phyloP scores from a whole-genome alignment of 129 eudicot genomes.

The Flaveria sonorensis region DNA sequence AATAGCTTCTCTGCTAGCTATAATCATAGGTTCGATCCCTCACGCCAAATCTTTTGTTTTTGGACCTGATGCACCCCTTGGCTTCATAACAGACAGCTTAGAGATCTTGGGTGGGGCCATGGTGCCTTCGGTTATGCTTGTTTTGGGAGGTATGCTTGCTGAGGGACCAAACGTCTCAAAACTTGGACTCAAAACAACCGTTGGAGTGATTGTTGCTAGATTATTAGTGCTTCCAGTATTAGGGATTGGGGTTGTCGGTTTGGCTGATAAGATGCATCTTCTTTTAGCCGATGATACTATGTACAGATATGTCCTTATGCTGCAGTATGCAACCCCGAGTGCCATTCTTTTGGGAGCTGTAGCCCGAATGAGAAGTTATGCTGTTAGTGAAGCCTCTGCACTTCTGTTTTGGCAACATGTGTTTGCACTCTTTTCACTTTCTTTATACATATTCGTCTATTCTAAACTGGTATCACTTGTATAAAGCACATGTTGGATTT shows the following conservation, averaged over 20 bases:
- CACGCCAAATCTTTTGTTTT: constrained; percentile 41
- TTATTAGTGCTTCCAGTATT: constrained; percentile 44
- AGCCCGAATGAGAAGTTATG: constrained; percentile 58
- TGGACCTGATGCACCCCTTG: constrained; percentile 52
- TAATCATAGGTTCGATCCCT: constrained; percentile 46
- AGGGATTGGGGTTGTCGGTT: constrained; percentile 46
- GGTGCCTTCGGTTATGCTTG: constrained; percentile 57
- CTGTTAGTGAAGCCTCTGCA: constrained; percentile 50
- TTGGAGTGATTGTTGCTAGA: constrained; percentile 53
- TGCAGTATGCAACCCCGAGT: constrained; percentile 54
- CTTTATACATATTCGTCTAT: constrained; percentile 41
- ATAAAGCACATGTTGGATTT: background rate
- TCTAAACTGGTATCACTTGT: constrained; percentile 20
- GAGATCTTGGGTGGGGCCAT: constrained; percentile 52
- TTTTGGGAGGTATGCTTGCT: constrained; percentile 57
- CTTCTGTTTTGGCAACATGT: constrained; percentile 60
- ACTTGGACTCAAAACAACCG: constrained; percentile 45
- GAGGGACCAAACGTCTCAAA: constrained; percentile 53
- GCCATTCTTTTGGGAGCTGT: constrained; percentile 62
- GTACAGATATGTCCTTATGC: constrained; percentile 47
- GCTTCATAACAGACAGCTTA: constrained; percentile 47
- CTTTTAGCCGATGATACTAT: constrained; percentile 41
- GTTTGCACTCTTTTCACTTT: constrained; percentile 40
- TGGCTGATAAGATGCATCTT: constrained; percentile 48
- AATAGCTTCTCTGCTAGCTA: constrained; percentile 49